phyloP scores from a whole-genome alignment of 768 basidiomycete species.

The Russula earlei region DNA sequence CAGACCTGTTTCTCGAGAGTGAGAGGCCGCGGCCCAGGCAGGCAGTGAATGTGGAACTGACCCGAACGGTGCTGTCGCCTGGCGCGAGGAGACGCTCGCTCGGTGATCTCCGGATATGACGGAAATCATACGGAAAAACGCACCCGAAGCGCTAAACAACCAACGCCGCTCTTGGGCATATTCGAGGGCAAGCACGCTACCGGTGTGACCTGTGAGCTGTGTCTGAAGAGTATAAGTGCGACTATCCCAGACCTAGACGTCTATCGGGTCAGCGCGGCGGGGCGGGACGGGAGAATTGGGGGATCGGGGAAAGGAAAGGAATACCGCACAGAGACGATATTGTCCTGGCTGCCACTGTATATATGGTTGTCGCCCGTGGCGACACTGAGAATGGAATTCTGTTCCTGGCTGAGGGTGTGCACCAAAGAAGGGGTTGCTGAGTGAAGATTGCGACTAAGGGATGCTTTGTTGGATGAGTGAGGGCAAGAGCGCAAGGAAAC shows the following conservation, averaged over 20 bases:
- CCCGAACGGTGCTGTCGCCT: slow-evolving; percentile 87
- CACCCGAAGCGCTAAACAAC: slow-evolving; percentile 88
- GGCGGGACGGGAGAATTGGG: not conserved
- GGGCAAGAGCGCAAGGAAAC: not conserved
- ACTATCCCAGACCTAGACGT: slow-evolving; percentile 75
- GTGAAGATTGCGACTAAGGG: slow-evolving; percentile 16
- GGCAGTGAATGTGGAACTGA: slow-evolving; percentile 30
- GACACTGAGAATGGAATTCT: slow-evolving; percentile 11
- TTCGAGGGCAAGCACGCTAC: slow-evolving; percentile 73
- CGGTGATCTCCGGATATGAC: not conserved
- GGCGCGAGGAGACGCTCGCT: not conserved
- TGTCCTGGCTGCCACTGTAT: slow-evolving; percentile 20
- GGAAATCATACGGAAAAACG: slow-evolving; percentile 12
- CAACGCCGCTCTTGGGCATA: slow-evolving; percentile 67
- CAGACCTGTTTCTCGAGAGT: slow-evolving; percentile 49
- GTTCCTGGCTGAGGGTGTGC: slow-evolving; percentile 11
- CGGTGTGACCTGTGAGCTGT: slow-evolving; percentile 71
- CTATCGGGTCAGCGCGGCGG: not conserved
- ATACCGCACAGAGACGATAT: slow-evolving; percentile 12
- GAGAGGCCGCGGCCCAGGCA: not conserved
- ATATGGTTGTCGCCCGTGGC: slow-evolving; percentile 12
- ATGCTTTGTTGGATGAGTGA: not conserved
- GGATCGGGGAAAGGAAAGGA: not conserved
- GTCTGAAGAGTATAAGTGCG: slow-evolving; percentile 55
- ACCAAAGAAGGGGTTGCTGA: slow-evolving; percentile 7